Evolutionary conservation across 2,329 filamentous ascomycete genomes (phyloP).

Genomic region (Botrytis elliptica): DNA sequence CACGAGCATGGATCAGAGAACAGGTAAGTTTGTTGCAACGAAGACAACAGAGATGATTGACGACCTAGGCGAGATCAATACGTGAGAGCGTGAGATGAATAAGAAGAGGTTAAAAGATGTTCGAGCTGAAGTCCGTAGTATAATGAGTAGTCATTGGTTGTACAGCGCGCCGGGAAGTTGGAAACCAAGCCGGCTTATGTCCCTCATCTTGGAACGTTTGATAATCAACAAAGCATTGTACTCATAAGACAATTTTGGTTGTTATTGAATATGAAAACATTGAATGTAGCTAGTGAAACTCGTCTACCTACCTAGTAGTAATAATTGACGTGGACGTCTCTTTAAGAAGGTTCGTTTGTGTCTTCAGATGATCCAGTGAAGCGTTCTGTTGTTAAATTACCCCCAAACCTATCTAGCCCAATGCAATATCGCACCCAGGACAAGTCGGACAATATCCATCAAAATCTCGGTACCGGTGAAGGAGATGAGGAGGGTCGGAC

Average conservation of each 20-base stretch:
- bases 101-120: too few species aligned
- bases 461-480: background rate
- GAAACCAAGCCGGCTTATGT: background rate
- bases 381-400: background rate
- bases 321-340: background rate
- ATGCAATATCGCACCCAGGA: background rate
- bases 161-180: too few species aligned
- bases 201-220: accelerated
- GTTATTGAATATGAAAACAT: background rate
- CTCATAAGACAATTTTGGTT: background rate
- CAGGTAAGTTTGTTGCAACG: too few species aligned
- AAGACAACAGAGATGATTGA: too few species aligned
- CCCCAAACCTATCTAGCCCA: background rate
- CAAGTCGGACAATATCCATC: background rate
- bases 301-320: background rate
- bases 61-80: too few species aligned
- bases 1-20: too few species aligned
- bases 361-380: background rate
- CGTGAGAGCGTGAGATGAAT: too few species aligned
- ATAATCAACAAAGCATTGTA: too few species aligned
- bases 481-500: too few species aligned
- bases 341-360: background rate
- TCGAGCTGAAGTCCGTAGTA: too few species aligned
- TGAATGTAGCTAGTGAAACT: background rate
- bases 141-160: too few species aligned